Conservation (phyloP, 2,329 filamentous ascomycete genomes). For the Diaporthe citriasiana region DNA sequence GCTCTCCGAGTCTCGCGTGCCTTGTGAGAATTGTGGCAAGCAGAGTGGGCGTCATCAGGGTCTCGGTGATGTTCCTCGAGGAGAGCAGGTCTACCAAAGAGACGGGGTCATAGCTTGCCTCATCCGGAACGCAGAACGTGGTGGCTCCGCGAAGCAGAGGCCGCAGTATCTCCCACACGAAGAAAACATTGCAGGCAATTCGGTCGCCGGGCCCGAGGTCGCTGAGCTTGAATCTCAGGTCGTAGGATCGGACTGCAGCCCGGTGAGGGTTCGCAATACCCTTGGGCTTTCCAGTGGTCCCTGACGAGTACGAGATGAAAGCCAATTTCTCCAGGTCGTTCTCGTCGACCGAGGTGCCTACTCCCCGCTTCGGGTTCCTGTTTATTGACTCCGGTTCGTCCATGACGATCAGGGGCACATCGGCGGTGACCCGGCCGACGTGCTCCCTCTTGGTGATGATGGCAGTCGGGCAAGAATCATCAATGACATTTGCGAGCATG, state of each 20-base stretch:
- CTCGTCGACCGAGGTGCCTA: conserved; percentile 62
- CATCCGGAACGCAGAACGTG: conserved; percentile 81
- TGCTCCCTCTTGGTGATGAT: conserved; percentile 78
- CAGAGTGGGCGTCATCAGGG: conserved; percentile 86
- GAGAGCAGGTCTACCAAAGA: conserved; percentile 79
- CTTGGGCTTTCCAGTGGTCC: conserved; percentile 84
- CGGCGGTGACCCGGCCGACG: conserved; percentile 73
- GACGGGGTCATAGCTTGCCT: conserved; percentile 82
- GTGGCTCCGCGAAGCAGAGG: conserved; percentile 83
- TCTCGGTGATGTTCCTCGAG: conserved; percentile 79
- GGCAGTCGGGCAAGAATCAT: conserved; percentile 79
- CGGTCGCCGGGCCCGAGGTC: conserved; percentile 80
- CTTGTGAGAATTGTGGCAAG: conserved; percentile 80
- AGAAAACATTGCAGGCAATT: conserved; percentile 91
- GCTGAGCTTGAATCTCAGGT: conserved; percentile 78
- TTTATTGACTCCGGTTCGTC: conserved; percentile 60
- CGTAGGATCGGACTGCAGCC: conserved; percentile 80
- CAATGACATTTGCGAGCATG: conserved; percentile 81
- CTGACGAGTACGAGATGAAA: conserved; percentile 86
- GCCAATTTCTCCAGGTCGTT: conserved; percentile 80
- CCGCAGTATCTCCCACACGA: conserved; percentile 87
- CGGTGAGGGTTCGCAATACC: conserved; percentile 85
- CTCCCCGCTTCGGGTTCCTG: conserved; percentile 47
- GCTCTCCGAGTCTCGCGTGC: conserved; percentile 74
- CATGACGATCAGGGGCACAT: conserved; percentile 74